A percentile compares a stretch with the other conserved stretches of the same genome.
Conservation (phyloP, 2,329 filamentous ascomycete species). For the Pleurostoma richardsiae region DNA sequence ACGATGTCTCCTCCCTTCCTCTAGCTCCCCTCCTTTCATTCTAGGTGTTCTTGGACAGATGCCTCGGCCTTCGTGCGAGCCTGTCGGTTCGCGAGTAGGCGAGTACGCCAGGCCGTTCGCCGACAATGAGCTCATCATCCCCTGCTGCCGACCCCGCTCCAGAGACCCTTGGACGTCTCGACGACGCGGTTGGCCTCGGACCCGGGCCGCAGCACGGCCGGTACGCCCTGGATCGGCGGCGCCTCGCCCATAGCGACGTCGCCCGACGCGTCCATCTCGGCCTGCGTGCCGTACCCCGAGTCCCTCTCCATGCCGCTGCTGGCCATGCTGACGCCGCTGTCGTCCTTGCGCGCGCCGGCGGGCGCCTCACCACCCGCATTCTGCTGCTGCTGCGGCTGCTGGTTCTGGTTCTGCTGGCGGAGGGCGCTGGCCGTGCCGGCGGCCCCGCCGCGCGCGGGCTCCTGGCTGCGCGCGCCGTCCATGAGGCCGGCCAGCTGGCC, state of each 20-base stretch:
- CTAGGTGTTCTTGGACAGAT: no score
- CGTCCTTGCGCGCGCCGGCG: conserved; percentile 28
- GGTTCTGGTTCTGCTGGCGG: conserved; percentile 9
- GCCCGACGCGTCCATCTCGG: conserved; percentile 22
- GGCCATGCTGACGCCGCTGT: conserved; percentile 36
- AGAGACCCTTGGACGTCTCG: conserved; percentile 61
- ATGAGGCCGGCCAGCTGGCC: conserved; percentile 53
- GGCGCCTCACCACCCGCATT: conserved; percentile 1
- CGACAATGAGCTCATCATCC: conserved; percentile 6
- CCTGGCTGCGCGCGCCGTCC: conserved; percentile 51
- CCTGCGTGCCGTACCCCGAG: conserved; percentile 43
- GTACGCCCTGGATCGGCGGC: conserved; percentile 27
- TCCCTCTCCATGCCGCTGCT: conserved; percentile 27
- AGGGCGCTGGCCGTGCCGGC: conserved; percentile 2
- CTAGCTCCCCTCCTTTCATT: no score
- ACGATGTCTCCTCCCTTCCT: no score
- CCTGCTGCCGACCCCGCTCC: conserved; percentile 34
- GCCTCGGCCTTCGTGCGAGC: no score
- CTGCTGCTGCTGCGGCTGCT: conserved; percentile 9
- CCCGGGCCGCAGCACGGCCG: conserved; percentile 49
- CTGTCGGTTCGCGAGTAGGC: no score
- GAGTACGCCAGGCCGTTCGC: no score
- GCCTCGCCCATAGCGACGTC: conserved; percentile 47
- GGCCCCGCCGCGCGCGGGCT: conserved; percentile 35
- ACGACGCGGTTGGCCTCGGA: conserved; percentile 50